These are phyloP conservation scores for Musa acuminata DNA, from an alignment of 176 grass and related monocot species.

Conservation along the genomic window DNA sequence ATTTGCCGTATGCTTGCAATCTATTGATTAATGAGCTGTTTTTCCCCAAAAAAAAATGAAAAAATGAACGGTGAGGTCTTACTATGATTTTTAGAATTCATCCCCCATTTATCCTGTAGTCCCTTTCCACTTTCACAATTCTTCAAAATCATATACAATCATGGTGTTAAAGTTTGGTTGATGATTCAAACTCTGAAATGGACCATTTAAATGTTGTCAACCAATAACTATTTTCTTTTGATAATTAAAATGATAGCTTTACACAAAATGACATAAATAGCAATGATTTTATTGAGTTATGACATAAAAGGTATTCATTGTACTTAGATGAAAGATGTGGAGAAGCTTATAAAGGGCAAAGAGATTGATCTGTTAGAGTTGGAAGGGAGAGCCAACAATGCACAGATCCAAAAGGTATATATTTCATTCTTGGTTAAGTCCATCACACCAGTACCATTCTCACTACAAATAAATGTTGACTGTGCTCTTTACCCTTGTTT, in stretches of 20 bases:
- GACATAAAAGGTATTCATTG: constrained; percentile 1
- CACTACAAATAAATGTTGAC: background rate
- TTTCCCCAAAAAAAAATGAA: background rate
- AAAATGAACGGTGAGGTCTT: background rate
- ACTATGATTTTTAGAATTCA: background rate
- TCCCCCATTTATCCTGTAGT: background rate
- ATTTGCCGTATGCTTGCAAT: background rate
- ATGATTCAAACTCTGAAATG: background rate
- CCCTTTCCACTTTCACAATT: background rate
- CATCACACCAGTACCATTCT: constrained; percentile 2
- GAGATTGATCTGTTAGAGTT: constrained; percentile 59
- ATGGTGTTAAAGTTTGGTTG: background rate
- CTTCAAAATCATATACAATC: background rate
- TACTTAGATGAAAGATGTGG: constrained; percentile 53
- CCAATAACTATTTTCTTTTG: background rate
- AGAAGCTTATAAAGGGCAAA: constrained; percentile 52
- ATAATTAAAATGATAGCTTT: background rate
- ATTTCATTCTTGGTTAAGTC: constrained; percentile 6
- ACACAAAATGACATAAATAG: background rate
- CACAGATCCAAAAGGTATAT: constrained; percentile 73
- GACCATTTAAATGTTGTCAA: background rate
- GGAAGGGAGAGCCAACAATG: constrained; percentile 42
- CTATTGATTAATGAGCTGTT: background rate
- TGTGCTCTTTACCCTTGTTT: constrained; percentile 1
- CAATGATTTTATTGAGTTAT: background rate